These are phyloP conservation scores for Aspergillus campestris DNA, from an alignment of 495 filamentous ascomycete genomes.

Conservation along the genomic window DNA sequence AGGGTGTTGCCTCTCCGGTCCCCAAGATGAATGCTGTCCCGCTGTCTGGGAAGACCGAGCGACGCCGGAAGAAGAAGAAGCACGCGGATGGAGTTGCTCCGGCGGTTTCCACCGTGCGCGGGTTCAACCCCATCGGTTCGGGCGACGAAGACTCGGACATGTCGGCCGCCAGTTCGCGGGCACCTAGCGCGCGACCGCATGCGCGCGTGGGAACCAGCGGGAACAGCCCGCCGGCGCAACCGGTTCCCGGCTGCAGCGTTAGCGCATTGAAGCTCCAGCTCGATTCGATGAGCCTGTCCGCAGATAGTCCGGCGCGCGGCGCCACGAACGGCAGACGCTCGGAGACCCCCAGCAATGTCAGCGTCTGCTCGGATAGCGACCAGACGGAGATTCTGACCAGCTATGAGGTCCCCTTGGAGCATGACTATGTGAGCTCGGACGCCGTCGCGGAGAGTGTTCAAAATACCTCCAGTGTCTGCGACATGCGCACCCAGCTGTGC, in stretches of 20 bases:
- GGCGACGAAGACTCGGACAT: conserved; percentile 80
- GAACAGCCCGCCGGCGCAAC: conserved; percentile 51
- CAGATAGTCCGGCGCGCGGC: conserved; percentile 21
- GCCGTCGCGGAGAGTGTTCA: conserved; percentile 33
- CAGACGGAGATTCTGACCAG: conserved; percentile 55
- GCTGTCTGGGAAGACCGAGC: conserved; percentile 25
- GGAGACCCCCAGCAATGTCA: conserved; percentile 43
- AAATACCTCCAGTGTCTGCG: conserved; percentile 12
- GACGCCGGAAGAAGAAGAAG: conserved; percentile 44
- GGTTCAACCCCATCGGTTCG: conserved; percentile 80
- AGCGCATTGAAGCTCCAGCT: conserved; percentile 71
- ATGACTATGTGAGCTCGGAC: conserved; percentile 78
- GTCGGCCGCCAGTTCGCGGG: conserved; percentile 44
- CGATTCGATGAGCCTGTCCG: conserved; percentile 54
- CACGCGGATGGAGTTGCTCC: conserved; percentile 43
- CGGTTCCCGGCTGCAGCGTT: conserved; percentile 57
- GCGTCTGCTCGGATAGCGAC: conserved; percentile 48
- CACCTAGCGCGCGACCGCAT: conserved; percentile 23
- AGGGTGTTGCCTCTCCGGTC: conserved; percentile 13
- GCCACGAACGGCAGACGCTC: conserved; percentile 28
- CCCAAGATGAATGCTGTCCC: conserved; percentile 17
- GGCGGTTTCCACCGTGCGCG: conserved; percentile 65
- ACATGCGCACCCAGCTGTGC: conserved; percentile 36
- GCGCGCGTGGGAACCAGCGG: conserved; percentile 13
- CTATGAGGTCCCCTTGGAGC: conserved; percentile 81